These are phyloP conservation scores for Hymenoscyphus fraxineus DNA, from an alignment of 2,329 filamentous ascomycete genomes.

Conservation along the genomic window DNA sequence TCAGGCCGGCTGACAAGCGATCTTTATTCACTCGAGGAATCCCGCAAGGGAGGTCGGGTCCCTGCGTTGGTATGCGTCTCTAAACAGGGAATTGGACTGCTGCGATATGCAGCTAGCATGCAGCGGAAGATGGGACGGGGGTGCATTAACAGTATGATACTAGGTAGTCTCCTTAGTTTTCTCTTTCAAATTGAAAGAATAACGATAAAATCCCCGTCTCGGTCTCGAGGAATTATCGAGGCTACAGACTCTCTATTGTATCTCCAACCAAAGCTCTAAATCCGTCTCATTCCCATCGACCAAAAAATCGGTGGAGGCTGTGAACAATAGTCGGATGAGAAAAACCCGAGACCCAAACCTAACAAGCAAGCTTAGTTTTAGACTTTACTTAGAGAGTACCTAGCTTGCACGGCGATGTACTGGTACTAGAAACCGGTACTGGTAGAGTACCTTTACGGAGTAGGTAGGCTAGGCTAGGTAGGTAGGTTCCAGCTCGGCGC, in stretches of 20 bases:
- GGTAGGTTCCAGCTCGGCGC: not conserved
- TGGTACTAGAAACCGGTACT: no score
- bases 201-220: not conserved
- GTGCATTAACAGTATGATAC: conserved; percentile 2
- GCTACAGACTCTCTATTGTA: not conserved
- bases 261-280: not conserved
- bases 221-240: not conserved
- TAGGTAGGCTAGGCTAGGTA: not conserved
- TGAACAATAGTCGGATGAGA: not conserved
- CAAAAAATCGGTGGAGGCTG: not conserved
- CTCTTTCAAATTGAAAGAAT: not conserved
- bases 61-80: conserved; percentile 9
- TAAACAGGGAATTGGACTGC: conserved; percentile 8
- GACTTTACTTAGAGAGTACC: not conserved
- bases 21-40: conserved; percentile 3
- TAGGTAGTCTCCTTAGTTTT: not conserved
- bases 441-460: no score
- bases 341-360: not conserved
- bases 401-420: no score
- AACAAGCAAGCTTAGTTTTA: not conserved
- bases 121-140: not conserved
- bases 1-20: conserved; percentile 1
- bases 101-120: conserved; percentile 4
- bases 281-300: not conserved
- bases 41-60: conserved; percentile 11